Conservation (phyloP, 352 stramenopile species). For the Peronospora belbahrii region DNA sequence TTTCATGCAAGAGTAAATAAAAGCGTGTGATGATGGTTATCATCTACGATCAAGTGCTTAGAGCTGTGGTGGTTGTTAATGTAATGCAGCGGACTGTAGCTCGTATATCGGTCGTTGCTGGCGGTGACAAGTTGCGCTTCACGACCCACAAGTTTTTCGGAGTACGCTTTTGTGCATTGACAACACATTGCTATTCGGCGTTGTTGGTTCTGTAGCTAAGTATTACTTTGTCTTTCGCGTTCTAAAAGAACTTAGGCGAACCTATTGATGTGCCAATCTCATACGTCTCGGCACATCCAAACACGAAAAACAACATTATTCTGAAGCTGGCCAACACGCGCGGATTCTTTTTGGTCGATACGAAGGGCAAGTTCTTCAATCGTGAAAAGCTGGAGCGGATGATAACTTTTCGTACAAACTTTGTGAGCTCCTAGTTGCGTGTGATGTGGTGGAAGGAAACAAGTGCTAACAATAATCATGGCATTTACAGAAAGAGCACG, state of each 20-base stretch:
- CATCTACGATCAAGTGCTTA: background rate
- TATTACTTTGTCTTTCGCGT: background rate
- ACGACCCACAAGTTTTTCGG: conserved; percentile 87
- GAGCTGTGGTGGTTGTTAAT: background rate
- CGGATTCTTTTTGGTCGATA: conserved; percentile 77
- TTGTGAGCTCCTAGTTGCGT: conserved; percentile 31
- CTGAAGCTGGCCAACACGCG: conserved; percentile 67
- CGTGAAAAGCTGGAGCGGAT: conserved; percentile 81
- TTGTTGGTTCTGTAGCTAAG: background rate
- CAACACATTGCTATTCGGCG: background rate
- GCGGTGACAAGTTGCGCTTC: conserved; percentile 75
- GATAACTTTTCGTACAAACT: conserved; percentile 79
- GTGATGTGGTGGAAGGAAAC: background rate
- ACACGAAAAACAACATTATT: conserved; percentile 84
- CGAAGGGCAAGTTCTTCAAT: conserved; percentile 79
- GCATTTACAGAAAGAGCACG: conserved; percentile 47
- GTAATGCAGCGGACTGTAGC: conserved; percentile 54
- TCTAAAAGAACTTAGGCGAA: conserved; percentile 43
- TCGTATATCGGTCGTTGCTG: conserved; percentile 67
- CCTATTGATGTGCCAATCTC: conserved; percentile 62
- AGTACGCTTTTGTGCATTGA: conserved; percentile 24
- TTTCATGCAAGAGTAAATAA: conserved; percentile 62
- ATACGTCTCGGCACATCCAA: conserved; percentile 66
- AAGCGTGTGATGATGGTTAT: background rate
- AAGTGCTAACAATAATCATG: conserved; percentile 1